Evolutionary conservation across 1,284 basidiomycete species (phyloP), one percentile per base, ranked within the genome.

Genomic region (Ustilago xerochloae): DNA sequence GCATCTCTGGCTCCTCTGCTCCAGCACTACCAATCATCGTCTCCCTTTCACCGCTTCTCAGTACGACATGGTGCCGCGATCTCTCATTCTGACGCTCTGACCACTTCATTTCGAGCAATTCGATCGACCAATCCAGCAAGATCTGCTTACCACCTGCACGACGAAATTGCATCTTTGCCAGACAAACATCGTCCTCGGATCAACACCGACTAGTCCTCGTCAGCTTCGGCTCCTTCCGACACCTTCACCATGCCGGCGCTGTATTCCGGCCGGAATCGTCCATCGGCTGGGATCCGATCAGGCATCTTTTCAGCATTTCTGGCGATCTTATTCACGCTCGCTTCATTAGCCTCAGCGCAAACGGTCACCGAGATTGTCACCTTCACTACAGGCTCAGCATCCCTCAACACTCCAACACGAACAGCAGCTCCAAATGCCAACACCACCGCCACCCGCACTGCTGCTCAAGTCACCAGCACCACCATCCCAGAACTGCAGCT

Each of bases 401-500:
- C 67, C 3, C 72, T 75, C 52, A 75, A 75, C 36, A 55, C 60
- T 3, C 60, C 63, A 22, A 53, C 72, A 7, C 26, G 57, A 15
- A 52, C 66, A 20, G 38, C 33, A 2, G 49, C 16, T 5, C 29
- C 66, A 32, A 33, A 39, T 2, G 62, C 29, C 6, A 60, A 26
- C 24, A 33, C 52, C n/a, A 53, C 56, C 32, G 38, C 58, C n/a
- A 67, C 63, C 26, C 45, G 60, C 7, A 28, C 53, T 4, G 9
- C 51, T 4, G 24, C 72, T 2, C 51, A 46, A 16, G 67, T 64
- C 54, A 75, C 67, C 24, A 56, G 57, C 49, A 77, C 74, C 29
- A 56, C 59, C 56, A 70, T 77, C 49, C 74, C 74, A 0, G 57
- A 73, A 10, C 47, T 77, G 5, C 60, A 70, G 24, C 60, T 77